Evolutionary conservation across 163 green algal genomes (phyloP), one percentile per base, ranked within the genome.

Genomic region (Smithsoniella earleae): DNA sequence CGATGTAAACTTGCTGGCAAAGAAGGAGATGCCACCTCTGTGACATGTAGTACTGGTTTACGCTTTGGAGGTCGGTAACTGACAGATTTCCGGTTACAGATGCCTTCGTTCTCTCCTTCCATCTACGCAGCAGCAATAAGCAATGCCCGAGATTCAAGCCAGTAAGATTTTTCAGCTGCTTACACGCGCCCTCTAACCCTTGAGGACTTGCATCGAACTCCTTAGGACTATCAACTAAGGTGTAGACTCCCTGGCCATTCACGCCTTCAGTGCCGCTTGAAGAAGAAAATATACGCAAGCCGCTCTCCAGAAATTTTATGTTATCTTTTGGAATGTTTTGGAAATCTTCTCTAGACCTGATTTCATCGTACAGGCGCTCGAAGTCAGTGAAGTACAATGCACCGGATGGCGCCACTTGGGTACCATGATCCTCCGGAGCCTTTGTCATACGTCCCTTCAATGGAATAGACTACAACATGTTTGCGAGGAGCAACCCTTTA

Each of bases 311-410:
- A 0, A 8, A 6, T 25, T 10, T 18, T 10, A 27, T 13, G 16
- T 64, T 25, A 25, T 6, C 13, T 13, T 25, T 27, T 13, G 33
- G 49, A 8, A 64, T 13, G 6, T 6, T 13, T 25, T 13, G 6
- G 31, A 27, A 25, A 64, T 64, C 25, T 10, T 18, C 13, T 25
- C 25, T 6, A 10, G 49, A 64, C 25, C 49, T 27, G 13, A 25
- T 36, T 13, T 6, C 49, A 69, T 34, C 43, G 25, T 43, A 69
- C 6, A 69, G 8, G 25, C 25, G 1, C 16, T 69, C 58, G 16
- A 69, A 69, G 5, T 69, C 58, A n/a, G n/a, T 16, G 43, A 69
- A 69, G 58, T 69, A 69, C 6, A 5, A 16, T n/a, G 58, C 30
- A 30, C 3, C 3, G n/a, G 22, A 30, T 38, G 13, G 25, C 16